Evolutionary conservation across 2,329 filamentous ascomycete genomes (phyloP).

Genomic region (Purpureocillium takamizusanense): DNA sequence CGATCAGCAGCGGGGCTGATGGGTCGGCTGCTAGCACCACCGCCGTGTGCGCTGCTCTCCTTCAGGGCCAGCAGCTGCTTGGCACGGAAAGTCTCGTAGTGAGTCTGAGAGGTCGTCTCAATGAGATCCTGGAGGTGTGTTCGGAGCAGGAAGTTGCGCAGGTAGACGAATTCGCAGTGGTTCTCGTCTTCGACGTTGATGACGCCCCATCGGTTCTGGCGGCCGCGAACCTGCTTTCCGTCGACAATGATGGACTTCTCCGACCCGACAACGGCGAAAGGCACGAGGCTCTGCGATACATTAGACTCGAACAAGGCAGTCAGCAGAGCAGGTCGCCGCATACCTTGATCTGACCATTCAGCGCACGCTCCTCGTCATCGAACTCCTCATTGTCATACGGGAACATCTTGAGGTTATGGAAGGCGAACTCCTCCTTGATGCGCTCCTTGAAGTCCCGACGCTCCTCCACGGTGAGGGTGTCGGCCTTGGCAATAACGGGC

Average conservation of each 20-base stretch:
- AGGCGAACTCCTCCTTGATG: conserved; percentile 99
- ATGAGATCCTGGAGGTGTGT: conserved; percentile 98
- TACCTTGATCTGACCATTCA: conserved; percentile 97
- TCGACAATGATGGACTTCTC: conserved; percentile 97
- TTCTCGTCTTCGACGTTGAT: conserved; percentile 99
- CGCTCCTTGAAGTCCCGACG: conserved; percentile 93
- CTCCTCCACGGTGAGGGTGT: conserved; percentile 93
- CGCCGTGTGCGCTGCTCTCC: conserved; percentile 85
- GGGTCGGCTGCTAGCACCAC: conserved; percentile 68
- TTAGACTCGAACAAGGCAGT: conserved; percentile 1
- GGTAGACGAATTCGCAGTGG: conserved; percentile 98
- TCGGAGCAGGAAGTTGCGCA: conserved; percentile 96
- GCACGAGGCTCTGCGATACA: conserved; percentile 66
- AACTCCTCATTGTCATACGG: conserved; percentile 99
- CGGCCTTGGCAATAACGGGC: conserved; percentile 96
- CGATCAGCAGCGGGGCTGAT: conserved; percentile 93
- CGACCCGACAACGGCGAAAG: conserved; percentile 95
- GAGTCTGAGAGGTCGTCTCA: conserved; percentile 98
- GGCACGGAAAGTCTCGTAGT: conserved; percentile 99
- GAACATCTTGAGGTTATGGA: conserved; percentile 99
- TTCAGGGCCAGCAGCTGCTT: conserved; percentile 97
- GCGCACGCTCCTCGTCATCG: conserved; percentile 86
- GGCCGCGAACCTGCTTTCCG: conserved; percentile 92
- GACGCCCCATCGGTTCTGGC: conserved; percentile 98
- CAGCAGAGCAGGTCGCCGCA: conserved; percentile 9